Conservation (phyloP, 352 stramenopile species). For the Pythium guiyangense region DNA sequence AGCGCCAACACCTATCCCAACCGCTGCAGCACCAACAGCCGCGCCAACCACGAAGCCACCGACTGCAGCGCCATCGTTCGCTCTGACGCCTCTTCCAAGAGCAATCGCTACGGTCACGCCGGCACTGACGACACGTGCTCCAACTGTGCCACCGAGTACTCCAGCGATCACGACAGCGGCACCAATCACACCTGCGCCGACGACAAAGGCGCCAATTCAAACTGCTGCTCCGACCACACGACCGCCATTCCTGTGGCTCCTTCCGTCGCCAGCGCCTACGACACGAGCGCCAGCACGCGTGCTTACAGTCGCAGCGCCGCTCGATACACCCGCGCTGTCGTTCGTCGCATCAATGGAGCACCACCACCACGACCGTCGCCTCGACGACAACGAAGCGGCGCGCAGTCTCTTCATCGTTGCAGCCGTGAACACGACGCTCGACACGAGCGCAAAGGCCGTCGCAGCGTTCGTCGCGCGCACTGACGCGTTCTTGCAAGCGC, state of each 20-base stretch:
- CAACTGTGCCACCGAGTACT: neutral
- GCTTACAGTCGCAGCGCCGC: neutral
- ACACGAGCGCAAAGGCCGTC: conserved; percentile 1
- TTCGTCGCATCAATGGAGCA: neutral
- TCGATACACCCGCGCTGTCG: neutral
- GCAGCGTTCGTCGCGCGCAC: conserved; percentile 14
- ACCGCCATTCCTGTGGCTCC: conserved; percentile 6
- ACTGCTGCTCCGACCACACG: neutral
- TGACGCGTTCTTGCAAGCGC: conserved; percentile 4
- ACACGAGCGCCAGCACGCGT: neutral
- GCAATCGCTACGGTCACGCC: neutral
- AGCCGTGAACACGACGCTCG: conserved; percentile 5
- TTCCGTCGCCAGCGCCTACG: neutral
- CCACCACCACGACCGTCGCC: neutral
- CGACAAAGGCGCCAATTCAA: neutral
- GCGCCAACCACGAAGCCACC: neutral
- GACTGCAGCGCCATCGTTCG: neutral
- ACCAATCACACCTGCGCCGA: neutral
- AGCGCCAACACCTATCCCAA: neutral
- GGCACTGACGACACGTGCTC: neutral
- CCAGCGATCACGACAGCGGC: neutral
- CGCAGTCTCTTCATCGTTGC: conserved; percentile 5
- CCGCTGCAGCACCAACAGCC: neutral
- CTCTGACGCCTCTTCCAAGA: neutral
- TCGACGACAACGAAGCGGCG: neutral